Evolutionary conservation across 1,139 yeast species (phyloP).

Genomic region (Pichia sp.): DNA sequence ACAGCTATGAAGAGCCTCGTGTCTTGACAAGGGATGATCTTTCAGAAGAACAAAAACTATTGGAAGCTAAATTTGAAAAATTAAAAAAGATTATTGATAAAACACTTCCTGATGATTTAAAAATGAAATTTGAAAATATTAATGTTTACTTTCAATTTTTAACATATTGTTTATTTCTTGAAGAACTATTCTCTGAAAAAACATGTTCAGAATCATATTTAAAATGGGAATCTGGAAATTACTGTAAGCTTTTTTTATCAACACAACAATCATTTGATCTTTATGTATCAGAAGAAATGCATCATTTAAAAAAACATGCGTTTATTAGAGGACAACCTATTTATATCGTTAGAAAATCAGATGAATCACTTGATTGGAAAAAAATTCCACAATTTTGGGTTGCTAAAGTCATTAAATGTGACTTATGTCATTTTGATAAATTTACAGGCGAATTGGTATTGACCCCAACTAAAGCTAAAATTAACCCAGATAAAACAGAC

Average conservation of each 20-base stretch:
- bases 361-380: conserved; percentile 22
- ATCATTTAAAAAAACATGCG: conserved; percentile 40
- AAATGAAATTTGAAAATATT: conserved; percentile 43
- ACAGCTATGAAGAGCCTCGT: conserved; percentile 12
- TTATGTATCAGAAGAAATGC: conserved; percentile 32
- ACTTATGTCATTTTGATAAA: conserved; percentile 25
- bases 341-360: conserved; percentile 33
- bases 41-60: conserved; percentile 20
- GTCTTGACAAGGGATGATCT: conserved; percentile 37
- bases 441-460: conserved; percentile 6
- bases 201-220: conserved; percentile 44
- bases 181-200: conserved; percentile 44
- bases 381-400: conserved; percentile 45
- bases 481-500: conserved; percentile 2
- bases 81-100: conserved; percentile 16
- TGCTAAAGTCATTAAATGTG: conserved; percentile 35
- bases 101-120: conserved; percentile 31
- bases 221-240: conserved; percentile 38
- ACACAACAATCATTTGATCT: conserved; percentile 18
- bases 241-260: conserved; percentile 28
- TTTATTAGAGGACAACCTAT: conserved; percentile 42
- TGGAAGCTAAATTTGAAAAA: conserved; percentile 13
- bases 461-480: conserved; percentile 6
- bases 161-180: conserved; percentile 55
- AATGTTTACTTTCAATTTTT: conserved; percentile 51